Base-by-base conservation (phyloP, 495 filamentous ascomycete genomes). In the Penicillium arizonense region DNA sequence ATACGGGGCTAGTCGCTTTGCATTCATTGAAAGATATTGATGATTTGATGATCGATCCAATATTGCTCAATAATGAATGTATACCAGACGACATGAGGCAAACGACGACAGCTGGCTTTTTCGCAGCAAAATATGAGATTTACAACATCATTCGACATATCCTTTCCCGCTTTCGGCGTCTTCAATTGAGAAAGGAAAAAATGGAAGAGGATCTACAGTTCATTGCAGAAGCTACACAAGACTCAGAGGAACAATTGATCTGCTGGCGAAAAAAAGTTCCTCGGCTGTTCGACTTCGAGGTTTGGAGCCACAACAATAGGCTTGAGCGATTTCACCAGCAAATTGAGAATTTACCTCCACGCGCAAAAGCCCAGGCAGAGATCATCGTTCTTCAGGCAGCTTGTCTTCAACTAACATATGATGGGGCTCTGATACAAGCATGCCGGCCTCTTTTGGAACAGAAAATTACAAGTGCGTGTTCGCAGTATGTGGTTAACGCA, bases 311-410 rank as follows among this genome's bases (percentile, higher is more conserved):
- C 4, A 41, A 30, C 3, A 42, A 57, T 24, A 35, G 56, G 12
- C 41, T 46, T n/a, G 16, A 50, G n/a, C 41, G 28, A 38, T 37
- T 56, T 23, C 14, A 42, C 14, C 44, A 52, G 23, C 26, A 50
- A 18, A 45, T 55, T 6, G 41, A 53, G 33, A 32, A 26, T 14
- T 34, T 50, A 10, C 51, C 58, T 1, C 24, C 33, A 16, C 34
- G 33, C 13, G 44, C 41, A 10, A 48, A 51, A 48, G 24, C 52
- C 1, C 58, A 61, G 34, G 55, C 51, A 34, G 55, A 61, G 34
- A 55, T 38, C 4, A 55, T 62, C 30, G 34, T 56, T 24, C 48
- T 62, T 3, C 59, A 62, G 35, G 59, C 59, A n/a, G 56, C 56
- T 14, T 49, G 33, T 14, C 47, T 62, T 26, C 59, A 59, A 42